Evolutionary conservation across 169 alveolate genomes (phyloP).

Genomic region (Plasmodium reichenowi): DNA sequence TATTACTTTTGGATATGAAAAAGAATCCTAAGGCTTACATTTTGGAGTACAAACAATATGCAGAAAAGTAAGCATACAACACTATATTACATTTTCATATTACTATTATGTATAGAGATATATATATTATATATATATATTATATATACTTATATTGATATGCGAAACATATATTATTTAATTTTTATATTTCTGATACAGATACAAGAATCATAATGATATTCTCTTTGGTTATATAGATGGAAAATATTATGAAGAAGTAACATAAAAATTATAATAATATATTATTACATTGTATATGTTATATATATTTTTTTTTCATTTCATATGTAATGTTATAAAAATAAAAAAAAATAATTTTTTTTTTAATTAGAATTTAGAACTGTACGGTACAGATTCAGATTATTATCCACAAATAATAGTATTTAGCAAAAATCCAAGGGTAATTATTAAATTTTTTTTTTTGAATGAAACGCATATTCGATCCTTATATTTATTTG

Average conservation of each 20-base stretch:
- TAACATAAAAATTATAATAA: slow-evolving; percentile 7
- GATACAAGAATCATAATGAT: slow-evolving; percentile 40
- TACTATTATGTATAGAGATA: neutral
- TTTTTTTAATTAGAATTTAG: slow-evolving; percentile 31
- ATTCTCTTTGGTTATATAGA: slow-evolving; percentile 53
- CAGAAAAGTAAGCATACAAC: slow-evolving; percentile 41
- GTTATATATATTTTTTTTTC: neutral
- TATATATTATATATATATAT: neutral
- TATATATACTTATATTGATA: neutral
- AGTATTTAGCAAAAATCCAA: slow-evolving; percentile 56
- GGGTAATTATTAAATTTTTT: slow-evolving; percentile 11
- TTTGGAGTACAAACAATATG: slow-evolving; percentile 26
- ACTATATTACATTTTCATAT: neutral
- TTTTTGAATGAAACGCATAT: neutral
- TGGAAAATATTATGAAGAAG: slow-evolving; percentile 68
- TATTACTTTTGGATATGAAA: slow-evolving; percentile 46
- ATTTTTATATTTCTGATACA: neutral
- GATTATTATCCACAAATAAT: slow-evolving; percentile 42
- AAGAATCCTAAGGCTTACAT: slow-evolving; percentile 2
- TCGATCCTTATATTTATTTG: no score
- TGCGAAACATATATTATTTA: neutral
- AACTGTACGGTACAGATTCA: slow-evolving; percentile 48
- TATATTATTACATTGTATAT: neutral
- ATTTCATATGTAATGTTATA: neutral
- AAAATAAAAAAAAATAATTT: slow-evolving; percentile 1